Base-by-base conservation (phyloP, 495 filamentous ascomycete genomes). In the Tuber brumale region DNA sequence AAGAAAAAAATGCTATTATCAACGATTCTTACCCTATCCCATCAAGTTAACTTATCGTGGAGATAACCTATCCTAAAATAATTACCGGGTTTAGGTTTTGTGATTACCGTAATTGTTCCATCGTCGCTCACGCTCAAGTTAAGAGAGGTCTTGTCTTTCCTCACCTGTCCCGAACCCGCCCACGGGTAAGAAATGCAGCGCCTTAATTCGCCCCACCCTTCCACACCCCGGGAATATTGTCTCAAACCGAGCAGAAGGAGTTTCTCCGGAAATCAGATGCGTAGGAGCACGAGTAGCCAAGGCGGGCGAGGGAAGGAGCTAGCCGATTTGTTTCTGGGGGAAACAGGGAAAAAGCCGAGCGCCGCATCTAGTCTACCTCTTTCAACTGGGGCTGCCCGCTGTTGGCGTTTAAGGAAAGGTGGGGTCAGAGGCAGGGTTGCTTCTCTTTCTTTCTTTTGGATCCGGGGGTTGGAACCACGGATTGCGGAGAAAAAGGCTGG, bases 391-490 rank as follows among this genome's bases (percentile, higher is more conserved):
- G 19, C 57, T 35, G 27, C 27, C 27, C n/a, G n/a, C n/a, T 61
- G 51, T 61, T 35, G 57, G 57, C 57, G 14, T 66, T 27, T 18
- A 19, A 27, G 76, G 76, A 71, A 75, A 79, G 77, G 76, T 80
- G 78, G 78, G 77, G 77, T 80, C 76, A 46, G 78, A 76, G 72
- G 72, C 73, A 75, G 77, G 72, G 70, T 70, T 61, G n/a, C 27
- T 16, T 66, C 27, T 35, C 57, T 14, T 35, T n/a, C 27, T 31
- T 69, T 75, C 77, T 72, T 46, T 73, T 76, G 77, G 76, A 78
- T 79, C 77, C 76, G 77, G 76, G 70, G 76, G 76, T 78, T 79
- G 61, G 77, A 78, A 70, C 76, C 74, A 76, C 76, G 72, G 76
- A 74, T 70, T 79, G 76, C 72, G 76, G 76, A 70, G 76, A 72